These are phyloP conservation scores for Pestalotiopsis sp. DNA, from an alignment of 2,329 filamentous ascomycete species.

Conservation along the genomic window DNA sequence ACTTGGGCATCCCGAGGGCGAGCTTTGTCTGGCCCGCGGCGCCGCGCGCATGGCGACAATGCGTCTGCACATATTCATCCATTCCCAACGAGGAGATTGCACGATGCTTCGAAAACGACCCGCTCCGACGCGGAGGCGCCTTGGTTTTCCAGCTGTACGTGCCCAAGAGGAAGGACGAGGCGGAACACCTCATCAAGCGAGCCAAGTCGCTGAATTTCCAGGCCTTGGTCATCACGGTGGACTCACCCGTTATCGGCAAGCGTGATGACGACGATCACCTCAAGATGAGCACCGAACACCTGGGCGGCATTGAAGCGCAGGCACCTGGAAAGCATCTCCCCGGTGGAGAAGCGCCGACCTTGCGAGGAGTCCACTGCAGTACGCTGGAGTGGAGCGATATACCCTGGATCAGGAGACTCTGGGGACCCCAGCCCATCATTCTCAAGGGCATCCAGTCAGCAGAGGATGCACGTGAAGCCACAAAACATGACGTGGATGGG, in stretches of 20 bases:
- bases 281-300: slow-evolving; percentile 1
- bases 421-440: slow-evolving; percentile 13
- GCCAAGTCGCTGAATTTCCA: slow-evolving; percentile 49
- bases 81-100: slow-evolving; percentile 49
- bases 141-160: slow-evolving; percentile 61
- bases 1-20: slow-evolving; percentile 53
- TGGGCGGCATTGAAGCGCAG: not conserved
- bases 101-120: slow-evolving; percentile 29
- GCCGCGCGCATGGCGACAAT: not conserved
- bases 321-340: not conserved
- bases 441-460: slow-evolving; percentile 18
- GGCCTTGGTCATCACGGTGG: slow-evolving; percentile 55
- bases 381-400: slow-evolving; percentile 17
- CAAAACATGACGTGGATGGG: slow-evolving; percentile 13
- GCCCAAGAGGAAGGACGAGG: slow-evolving; percentile 51
- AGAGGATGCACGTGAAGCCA: slow-evolving; percentile 15
- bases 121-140: slow-evolving; percentile 25
- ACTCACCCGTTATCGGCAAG: slow-evolving; percentile 55
- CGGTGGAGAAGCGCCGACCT: slow-evolving; percentile 12
- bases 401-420: slow-evolving; percentile 13
- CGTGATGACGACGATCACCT: slow-evolving; percentile 16
- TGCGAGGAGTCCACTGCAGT: slow-evolving; percentile 14
- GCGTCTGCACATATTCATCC: slow-evolving; percentile 37
- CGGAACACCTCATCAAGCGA: slow-evolving; percentile 44
- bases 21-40: slow-evolving; percentile 42